Base-by-base conservation (phyloP, 2,329 filamentous ascomycete species). In the Tolypocladium endophyticum region DNA sequence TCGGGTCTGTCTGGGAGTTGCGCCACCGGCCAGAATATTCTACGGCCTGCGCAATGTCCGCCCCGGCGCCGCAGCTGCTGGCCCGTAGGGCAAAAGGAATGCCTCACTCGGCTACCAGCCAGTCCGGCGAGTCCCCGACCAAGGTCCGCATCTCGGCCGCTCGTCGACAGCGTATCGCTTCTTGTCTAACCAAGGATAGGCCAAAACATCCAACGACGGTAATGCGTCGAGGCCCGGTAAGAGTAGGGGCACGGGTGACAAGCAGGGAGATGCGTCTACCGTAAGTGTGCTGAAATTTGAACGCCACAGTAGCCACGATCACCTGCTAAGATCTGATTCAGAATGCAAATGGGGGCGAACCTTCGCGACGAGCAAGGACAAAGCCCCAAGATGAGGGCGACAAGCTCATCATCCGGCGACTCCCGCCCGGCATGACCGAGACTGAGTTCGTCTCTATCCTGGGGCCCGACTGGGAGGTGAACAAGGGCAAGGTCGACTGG, bases 401-500 rank as follows among this genome's bases (percentile, higher is more conserved):
- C 68, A 97, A 97, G 78, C 81, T 96, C 16, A 80, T 95, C 30
- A 80, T 97, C 59, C 86, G 95, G 58, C 84, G 93, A 60, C 82
- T 99, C 4, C 90, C 94, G 12, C 92, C 94, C 1, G 90, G 88
- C 11, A 80, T 99, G 71, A 95, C 89, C 0, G 83, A 90, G 68
- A 74, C 81, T 0, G 94, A 99, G 68, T 93, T 95, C 63, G 79
- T 86, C 67, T 73, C 77, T 18, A 80, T 86, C 11, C 72, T 97
- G 16, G 92, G 92, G 4, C 81, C 87, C 1, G 87, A 92, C 56
- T 97, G 93, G 93, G 89, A 86, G 68, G 68, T 82, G 4, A 89
- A 89, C n/a, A 83, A 82, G 55, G 91, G 90, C 38, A 94, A 87
- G 70, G 85, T 95, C 16, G 92, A 96, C 71, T 97, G 90, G 90